These are phyloP conservation scores for Thyridium curvatum DNA, from an alignment of 2,329 filamentous ascomycete genomes.

Conservation along the genomic window DNA sequence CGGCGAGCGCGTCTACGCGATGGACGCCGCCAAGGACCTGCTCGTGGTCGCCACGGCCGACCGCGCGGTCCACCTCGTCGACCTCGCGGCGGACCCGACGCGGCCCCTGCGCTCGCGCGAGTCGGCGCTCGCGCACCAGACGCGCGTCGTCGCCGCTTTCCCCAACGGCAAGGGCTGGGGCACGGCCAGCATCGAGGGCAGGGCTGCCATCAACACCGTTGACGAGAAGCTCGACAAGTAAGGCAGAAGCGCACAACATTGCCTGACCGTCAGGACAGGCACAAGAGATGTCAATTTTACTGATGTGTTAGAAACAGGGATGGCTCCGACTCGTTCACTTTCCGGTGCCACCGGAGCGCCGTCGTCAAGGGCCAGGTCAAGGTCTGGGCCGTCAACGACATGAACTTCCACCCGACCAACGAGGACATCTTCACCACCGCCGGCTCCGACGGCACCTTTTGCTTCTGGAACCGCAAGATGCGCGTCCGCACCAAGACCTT, in stretches of 20 bases:
- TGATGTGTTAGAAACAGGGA: no score
- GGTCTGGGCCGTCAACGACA: slow-evolving; percentile 24
- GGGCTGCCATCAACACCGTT: slow-evolving; percentile 13
- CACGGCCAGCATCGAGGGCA: slow-evolving; percentile 21
- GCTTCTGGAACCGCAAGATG: slow-evolving; percentile 51
- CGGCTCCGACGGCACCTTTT: slow-evolving; percentile 27
- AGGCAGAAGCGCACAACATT: no score
- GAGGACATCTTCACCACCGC: slow-evolving; percentile 18
- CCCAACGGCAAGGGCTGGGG: slow-evolving; percentile 21
- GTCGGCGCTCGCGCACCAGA: slow-evolving; percentile 20
- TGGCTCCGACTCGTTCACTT: slow-evolving; percentile 9
- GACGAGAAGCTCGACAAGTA: slow-evolving; percentile 15
- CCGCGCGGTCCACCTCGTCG: slow-evolving; percentile 19
- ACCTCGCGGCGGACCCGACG: slow-evolving; percentile 17
- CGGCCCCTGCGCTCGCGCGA: slow-evolving; percentile 9
- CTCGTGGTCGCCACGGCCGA: slow-evolving; percentile 24
- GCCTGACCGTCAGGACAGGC: no score
- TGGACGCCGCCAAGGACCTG: slow-evolving; percentile 20
- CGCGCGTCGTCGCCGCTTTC: slow-evolving; percentile 15
- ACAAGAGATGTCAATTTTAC: no score
- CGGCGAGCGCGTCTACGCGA: slow-evolving; percentile 39
- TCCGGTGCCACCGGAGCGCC: slow-evolving; percentile 23
- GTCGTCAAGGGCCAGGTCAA: slow-evolving; percentile 9
- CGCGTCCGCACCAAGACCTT: slow-evolving; percentile 48
- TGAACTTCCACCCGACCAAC: slow-evolving; percentile 20